Evolutionary conservation across 202 grass and related monocot species (phyloP), one percentile per base, ranked within the genome.

Genomic region (Elaeis oleifera): DNA sequence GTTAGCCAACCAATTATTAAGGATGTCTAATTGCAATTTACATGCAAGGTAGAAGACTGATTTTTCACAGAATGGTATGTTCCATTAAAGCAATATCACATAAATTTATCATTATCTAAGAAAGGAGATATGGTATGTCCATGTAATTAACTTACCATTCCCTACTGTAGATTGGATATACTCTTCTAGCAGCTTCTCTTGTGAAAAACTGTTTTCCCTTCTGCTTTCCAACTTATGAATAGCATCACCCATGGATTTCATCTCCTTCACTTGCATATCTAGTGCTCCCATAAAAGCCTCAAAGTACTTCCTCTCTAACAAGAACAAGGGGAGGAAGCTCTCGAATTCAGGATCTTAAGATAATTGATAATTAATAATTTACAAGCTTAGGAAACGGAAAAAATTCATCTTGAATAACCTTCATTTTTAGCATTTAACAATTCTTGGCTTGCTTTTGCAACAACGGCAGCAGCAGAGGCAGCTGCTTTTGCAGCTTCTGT

Each of bases 251-350:
- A 73, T 54, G 4, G 26, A 63, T 44, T 63, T 73, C 70, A 73
- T 73, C 70, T 73, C 70, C 51, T 73, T 51, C 16, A 73, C 57
- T 73, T 73, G 70, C 17, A 54, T 49, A 73, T 73, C 70, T 44
- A 73, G 29, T 13, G 29, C 7, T 63, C 59, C 51, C 51, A 32
- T 54, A 54, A 55, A 73, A 36, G 58, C 27, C 26, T 73, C 70
- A 18, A 73, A 73, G 50, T 73, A 73, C 22, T 54, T 73, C 59
- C 59, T 63, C 27, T 73, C 70, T 73, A 62, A 54, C 28, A 63
- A 63, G 59, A 54, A 50, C 54, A 49, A 31, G 22, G 17, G 20
- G 25, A 24, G 54, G 53, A 61, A 20, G 18, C 9, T 60, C 23
- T 36, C 1, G 6, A 36, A 36, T 6, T 36, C 31, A 36, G 31